These are phyloP conservation scores for Curvularia lunata DNA, from an alignment of 2,329 filamentous ascomycete species.

Conservation along the genomic window DNA sequence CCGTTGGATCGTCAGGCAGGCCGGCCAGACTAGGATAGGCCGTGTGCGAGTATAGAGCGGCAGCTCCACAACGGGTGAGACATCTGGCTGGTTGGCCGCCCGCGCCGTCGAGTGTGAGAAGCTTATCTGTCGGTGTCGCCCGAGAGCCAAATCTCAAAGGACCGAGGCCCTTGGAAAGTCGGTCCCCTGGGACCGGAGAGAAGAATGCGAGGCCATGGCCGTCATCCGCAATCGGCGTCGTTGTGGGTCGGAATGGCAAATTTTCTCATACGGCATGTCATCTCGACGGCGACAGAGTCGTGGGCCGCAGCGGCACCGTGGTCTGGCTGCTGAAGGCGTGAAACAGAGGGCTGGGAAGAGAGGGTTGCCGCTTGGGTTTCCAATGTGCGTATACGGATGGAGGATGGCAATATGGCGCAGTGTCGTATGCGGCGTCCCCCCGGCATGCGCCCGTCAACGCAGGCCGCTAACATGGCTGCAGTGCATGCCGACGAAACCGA, in stretches of 20 bases:
- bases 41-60: background rate
- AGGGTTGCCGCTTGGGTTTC: background rate
- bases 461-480: background rate
- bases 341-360: background rate
- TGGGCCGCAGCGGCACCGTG: too few species aligned
- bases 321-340: too few species aligned
- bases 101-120: conserved; percentile 10
- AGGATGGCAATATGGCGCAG: background rate
- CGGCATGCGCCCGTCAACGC: background rate
- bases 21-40: background rate
- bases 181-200: conserved; percentile 14
- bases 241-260: conserved; percentile 21
- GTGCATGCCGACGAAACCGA: background rate
- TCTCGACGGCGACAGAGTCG: conserved; percentile 1
- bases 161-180: conserved; percentile 11
- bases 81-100: conserved; percentile 2
- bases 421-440: conserved; percentile 1
- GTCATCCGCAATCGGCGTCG: conserved; percentile 7
- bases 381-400: background rate
- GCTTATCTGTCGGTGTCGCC: conserved; percentile 12
- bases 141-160: conserved; percentile 4
- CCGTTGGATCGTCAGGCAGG: conserved; percentile 14
- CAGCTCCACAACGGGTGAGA: conserved; percentile 20
- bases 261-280: conserved; percentile 14
- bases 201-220: background rate